Evolutionary conservation across 2,329 filamentous ascomycete genomes (phyloP).

Genomic region (Calonectria pauciramosa): DNA sequence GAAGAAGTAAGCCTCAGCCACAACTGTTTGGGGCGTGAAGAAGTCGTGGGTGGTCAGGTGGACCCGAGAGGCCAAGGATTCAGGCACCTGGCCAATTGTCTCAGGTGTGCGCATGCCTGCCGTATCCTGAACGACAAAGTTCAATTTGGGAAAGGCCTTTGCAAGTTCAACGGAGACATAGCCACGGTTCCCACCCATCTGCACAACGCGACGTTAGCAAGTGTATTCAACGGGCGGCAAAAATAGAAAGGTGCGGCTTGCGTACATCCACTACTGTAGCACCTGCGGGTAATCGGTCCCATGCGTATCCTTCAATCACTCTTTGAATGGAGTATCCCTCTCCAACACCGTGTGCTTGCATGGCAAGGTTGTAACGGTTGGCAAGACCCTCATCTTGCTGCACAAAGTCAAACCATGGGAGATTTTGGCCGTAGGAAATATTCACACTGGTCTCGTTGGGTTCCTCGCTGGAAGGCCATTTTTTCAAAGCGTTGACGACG

Average conservation of each 20-base stretch:
- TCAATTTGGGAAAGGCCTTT: constrained; percentile 39
- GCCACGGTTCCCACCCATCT: constrained; percentile 43
- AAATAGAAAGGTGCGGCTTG: background rate
- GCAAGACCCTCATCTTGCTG: constrained; percentile 42
- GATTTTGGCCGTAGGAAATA: constrained; percentile 41
- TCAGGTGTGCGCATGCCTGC: constrained; percentile 48
- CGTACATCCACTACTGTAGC: constrained; percentile 6
- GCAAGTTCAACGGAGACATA: constrained; percentile 42
- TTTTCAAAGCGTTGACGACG: constrained; percentile 50
- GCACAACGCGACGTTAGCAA: background rate
- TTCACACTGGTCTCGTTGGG: constrained; percentile 52
- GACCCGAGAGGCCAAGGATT: background rate
- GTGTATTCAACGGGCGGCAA: background rate
- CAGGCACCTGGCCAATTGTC: background rate
- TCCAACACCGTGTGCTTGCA: constrained; percentile 45
- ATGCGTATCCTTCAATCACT: background rate
- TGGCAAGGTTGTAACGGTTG: constrained; percentile 49
- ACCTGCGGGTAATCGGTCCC: background rate
- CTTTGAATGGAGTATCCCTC: constrained; percentile 33
- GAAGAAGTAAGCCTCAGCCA: constrained; percentile 48
- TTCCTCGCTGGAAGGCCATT: constrained; percentile 54
- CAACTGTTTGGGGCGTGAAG: constrained; percentile 44
- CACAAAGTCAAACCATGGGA: constrained; percentile 47
- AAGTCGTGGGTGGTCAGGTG: constrained; percentile 45
- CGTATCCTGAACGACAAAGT: constrained; percentile 66